These are phyloP conservation scores for Oxyria digyna DNA, from an alignment of 148 eudicot species.

Conservation along the genomic window DNA sequence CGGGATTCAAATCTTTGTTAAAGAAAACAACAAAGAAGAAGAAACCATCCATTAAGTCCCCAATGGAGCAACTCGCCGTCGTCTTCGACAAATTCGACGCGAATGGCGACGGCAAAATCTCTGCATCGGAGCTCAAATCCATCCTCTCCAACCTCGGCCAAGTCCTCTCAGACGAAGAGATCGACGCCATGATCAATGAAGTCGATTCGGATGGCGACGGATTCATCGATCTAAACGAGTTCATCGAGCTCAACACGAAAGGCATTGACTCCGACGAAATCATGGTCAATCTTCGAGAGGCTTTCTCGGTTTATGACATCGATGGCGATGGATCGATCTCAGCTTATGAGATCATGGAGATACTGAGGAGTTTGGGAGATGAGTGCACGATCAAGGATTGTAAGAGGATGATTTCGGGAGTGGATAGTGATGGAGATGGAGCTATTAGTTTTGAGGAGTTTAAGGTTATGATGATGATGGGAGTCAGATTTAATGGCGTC, in stretches of 20 bases:
- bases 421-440: slow-evolving; percentile 24
- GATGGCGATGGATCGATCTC: slow-evolving; percentile 22
- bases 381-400: slow-evolving; percentile 21
- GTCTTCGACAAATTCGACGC: slow-evolving; percentile 31
- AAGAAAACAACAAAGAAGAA: background rate
- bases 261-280: slow-evolving; percentile 16
- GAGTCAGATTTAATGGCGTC: slow-evolving; percentile 18
- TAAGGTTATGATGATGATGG: slow-evolving; percentile 28
- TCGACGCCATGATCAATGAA: slow-evolving; percentile 16
- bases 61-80: background rate
- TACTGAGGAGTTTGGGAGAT: slow-evolving; percentile 23
- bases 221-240: slow-evolving; percentile 20
- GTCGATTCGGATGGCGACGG: slow-evolving; percentile 26
- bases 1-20: background rate
- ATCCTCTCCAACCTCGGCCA: slow-evolving; percentile 23
- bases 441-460: slow-evolving; percentile 25
- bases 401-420: slow-evolving; percentile 22
- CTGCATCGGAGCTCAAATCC: slow-evolving; percentile 14
- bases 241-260: slow-evolving; percentile 23
- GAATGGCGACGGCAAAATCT: slow-evolving; percentile 24
- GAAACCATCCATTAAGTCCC: background rate
- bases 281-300: slow-evolving; percentile 15
- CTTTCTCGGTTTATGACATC: slow-evolving; percentile 22
- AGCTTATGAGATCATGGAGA: slow-evolving; percentile 19
- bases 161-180: slow-evolving; percentile 17